Evolutionary conservation across 352 stramenopile genomes (phyloP).

Genomic region (Albugo laibachii): DNA sequence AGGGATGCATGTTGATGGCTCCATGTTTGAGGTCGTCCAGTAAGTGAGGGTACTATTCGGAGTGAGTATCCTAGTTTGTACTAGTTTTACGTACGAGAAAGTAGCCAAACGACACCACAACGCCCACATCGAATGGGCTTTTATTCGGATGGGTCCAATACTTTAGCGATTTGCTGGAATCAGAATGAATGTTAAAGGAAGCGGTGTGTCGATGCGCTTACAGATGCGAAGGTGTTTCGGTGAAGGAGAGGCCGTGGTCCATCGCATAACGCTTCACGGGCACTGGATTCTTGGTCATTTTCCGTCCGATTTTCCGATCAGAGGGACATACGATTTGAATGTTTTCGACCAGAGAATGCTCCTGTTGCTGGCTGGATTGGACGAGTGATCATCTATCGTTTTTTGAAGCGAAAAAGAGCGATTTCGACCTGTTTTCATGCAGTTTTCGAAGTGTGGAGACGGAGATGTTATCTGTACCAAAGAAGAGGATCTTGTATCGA

Average conservation of each 20-base stretch:
- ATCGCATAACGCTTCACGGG: slow-evolving; percentile 57
- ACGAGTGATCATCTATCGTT: not conserved
- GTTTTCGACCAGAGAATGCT: slow-evolving; percentile 18
- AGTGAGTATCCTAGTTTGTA: not conserved
- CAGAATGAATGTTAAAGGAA: not conserved
- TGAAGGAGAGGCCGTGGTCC: slow-evolving; percentile 28
- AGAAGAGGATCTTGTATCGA: slow-evolving; percentile 55
- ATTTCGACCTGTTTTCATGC: slow-evolving; percentile 32
- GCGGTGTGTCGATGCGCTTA: slow-evolving; percentile 6
- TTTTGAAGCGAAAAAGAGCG: slow-evolving; percentile 1
- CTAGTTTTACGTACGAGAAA: slow-evolving; percentile 24
- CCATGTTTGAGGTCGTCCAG: slow-evolving; percentile 35
- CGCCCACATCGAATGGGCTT: slow-evolving; percentile 45
- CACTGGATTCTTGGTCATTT: slow-evolving; percentile 36
- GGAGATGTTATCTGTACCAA: slow-evolving; percentile 71
- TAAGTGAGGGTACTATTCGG: slow-evolving; percentile 47
- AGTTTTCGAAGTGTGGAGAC: slow-evolving; percentile 49
- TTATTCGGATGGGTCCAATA: slow-evolving; percentile 29
- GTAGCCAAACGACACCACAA: slow-evolving; percentile 82
- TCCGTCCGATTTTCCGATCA: slow-evolving; percentile 47
- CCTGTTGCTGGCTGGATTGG: slow-evolving; percentile 2
- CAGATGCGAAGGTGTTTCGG: slow-evolving; percentile 44
- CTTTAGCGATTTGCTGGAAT: slow-evolving; percentile 50
- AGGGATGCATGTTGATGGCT: slow-evolving; percentile 81
- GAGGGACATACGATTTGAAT: slow-evolving; percentile 66